Conservation (phyloP, 352 stramenopile genomes). For the Globisporangium barbulae region DNA sequence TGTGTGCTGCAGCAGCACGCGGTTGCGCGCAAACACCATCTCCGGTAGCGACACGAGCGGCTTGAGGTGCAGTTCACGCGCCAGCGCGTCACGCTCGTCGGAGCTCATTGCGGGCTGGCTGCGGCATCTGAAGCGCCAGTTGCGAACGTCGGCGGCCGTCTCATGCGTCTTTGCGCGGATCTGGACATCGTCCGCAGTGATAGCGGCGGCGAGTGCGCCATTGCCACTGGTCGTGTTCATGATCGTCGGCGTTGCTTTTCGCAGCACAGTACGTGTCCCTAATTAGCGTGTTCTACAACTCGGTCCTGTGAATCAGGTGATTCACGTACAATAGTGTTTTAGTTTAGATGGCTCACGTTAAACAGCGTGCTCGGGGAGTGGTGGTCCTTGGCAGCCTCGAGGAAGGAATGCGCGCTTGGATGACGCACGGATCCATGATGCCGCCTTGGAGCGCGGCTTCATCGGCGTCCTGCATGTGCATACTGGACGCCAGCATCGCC, state of each 20-base stretch:
- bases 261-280: too few relatives aligned
- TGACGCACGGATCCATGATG: slow-evolving; percentile 59
- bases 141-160: slow-evolving; percentile 23
- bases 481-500: slow-evolving; percentile 37
- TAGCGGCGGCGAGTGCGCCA: too few relatives aligned
- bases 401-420: slow-evolving; percentile 39
- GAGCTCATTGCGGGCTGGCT: slow-evolving; percentile 45
- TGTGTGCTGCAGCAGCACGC: slow-evolving; percentile 27
- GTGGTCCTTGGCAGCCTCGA: too few relatives aligned
- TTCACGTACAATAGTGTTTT: too few relatives aligned
- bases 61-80: slow-evolving; percentile 25
- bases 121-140: slow-evolving; percentile 42
- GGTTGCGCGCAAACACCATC: slow-evolving; percentile 51
- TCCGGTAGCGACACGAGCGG: slow-evolving; percentile 46
- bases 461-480: slow-evolving; percentile 24
- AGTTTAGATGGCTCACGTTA: too few relatives aligned
- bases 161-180: slow-evolving; percentile 11
- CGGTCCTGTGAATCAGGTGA: too few relatives aligned
- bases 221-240: too few relatives aligned
- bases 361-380: too few relatives aligned
- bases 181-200: not conserved
- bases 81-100: slow-evolving; percentile 26
- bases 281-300: too few relatives aligned
- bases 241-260: too few relatives aligned
- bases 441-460: slow-evolving; percentile 34